Evolutionary conservation across 2,329 filamentous ascomycete genomes (phyloP).

Genomic region (Phaeosphaeria sp.): DNA sequence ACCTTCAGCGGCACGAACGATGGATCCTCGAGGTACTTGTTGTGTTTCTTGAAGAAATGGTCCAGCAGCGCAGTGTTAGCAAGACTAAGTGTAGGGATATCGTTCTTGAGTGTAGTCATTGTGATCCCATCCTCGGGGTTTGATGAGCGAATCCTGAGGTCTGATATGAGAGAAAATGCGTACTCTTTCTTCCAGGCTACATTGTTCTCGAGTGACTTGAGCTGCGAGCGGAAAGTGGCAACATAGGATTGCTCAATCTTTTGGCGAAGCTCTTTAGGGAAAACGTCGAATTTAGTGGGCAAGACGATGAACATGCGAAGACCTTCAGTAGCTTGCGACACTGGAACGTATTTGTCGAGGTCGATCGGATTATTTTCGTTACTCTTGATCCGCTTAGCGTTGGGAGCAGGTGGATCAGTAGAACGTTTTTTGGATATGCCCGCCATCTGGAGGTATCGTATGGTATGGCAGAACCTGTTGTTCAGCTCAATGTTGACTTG

Average conservation of each 20-base stretch:
- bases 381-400: background rate
- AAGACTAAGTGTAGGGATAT: background rate
- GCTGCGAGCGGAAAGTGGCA: background rate
- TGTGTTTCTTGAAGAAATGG: background rate
- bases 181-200: background rate
- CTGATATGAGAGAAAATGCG: background rate
- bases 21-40: background rate
- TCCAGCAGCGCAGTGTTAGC: conserved; percentile 2
- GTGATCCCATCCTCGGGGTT: background rate
- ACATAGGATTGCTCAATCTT: background rate
- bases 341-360: background rate
- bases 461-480: background rate
- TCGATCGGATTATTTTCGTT: background rate
- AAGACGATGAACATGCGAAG: background rate
- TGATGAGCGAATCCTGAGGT: background rate
- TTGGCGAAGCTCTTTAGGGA: background rate
- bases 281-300: background rate
- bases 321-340: background rate
- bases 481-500: background rate
- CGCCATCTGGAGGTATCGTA: background rate
- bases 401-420: background rate
- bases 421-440: background rate
- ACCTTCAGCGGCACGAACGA: background rate
- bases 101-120: background rate
- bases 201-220: background rate